Base-by-base conservation (phyloP, 1,284 basidiomycete species). In the Butyriboletus appendiculatus region DNA sequence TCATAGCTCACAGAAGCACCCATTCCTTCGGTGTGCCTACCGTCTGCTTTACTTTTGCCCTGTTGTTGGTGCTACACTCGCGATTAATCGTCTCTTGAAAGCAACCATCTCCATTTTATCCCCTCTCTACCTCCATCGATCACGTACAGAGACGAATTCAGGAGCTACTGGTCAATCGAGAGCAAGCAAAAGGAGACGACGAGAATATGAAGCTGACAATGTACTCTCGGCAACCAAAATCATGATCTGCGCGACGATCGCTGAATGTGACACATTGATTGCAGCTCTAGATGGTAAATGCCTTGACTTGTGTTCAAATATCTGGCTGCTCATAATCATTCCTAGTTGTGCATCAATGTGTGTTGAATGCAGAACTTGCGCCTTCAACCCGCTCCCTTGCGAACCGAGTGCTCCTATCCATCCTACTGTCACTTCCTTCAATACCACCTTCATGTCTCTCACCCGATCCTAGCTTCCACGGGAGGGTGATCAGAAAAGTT, bases 161-260 rank as follows among this genome's bases (percentile, higher is more conserved):
- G 60, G 61, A 10, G 33, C 40, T 37, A 58, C 62, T 26, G 62
- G 58, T 34, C 78, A 75, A 52, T 75, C 70, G 9, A 85, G 77
- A 64, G 85, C 85, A 62, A 82, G 84, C 45, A 94, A 89, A 73
- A 95, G 92, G 69, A 78, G 89, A 39, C 80, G 81, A 18, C 80
- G 86, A 33, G 86, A 81, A 7, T 91, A 85, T 48, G 90, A 91
- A 65, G 90, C 86, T 26, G 92, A 93, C 59, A 89, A 90, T 60
- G 73, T 91, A 10, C 85, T 96, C 65, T 85, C 81, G 49, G 67
- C 75, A 5, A 75, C 80, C 1, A 74, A 78, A 38, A 71, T 75
- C 28, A 73, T 80, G 4, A 65, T 84, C 32, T 85, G 80, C 58
- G 66, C 79, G 1, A 78, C 76, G 1, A 52, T 57, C 5, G 74